phyloP scores from a whole-genome alignment of 768 basidiomycete genomes.

The Auriscalpium orientale region DNA sequence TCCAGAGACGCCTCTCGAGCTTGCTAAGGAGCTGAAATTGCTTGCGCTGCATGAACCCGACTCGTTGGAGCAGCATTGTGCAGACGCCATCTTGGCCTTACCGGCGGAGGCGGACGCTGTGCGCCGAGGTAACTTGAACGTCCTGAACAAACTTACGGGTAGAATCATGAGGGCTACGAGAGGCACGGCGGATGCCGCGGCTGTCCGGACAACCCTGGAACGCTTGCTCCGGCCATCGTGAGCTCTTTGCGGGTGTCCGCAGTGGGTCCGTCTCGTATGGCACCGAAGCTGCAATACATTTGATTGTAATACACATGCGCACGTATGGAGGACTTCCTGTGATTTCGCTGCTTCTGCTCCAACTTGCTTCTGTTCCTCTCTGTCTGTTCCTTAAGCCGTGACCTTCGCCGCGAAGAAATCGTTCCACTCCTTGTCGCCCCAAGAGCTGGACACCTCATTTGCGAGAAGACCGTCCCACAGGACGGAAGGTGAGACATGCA shows the following conservation, averaged over 20 bases:
- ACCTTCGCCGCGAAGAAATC: constrained; percentile 64
- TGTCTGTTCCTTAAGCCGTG: constrained; percentile 20
- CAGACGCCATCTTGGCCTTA: constrained; percentile 52
- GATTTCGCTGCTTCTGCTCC: neutral
- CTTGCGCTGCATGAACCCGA: constrained; percentile 30
- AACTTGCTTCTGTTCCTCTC: neutral
- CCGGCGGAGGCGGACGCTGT: constrained; percentile 63
- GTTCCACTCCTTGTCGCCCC: constrained; percentile 76
- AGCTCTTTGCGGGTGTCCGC: neutral
- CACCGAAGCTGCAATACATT: neutral
- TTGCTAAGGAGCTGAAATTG: constrained; percentile 46
- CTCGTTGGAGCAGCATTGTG: constrained; percentile 48
- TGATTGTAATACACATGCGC: neutral
- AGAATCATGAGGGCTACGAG: constrained; percentile 76
- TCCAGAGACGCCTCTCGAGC: constrained; percentile 28
- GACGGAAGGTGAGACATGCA: constrained; percentile 85
- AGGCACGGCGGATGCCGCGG: constrained; percentile 71
- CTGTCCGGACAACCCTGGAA: constrained; percentile 43
- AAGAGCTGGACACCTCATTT: constrained; percentile 69
- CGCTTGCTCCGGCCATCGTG: constrained; percentile 23
- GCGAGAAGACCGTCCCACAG: constrained; percentile 73
- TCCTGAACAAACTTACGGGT: constrained; percentile 76
- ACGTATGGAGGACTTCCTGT: no score
- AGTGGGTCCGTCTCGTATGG: neutral
- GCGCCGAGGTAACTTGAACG: constrained; percentile 63